Conservation (phyloP, 768 basidiomycete genomes). For the Boletus edulis region DNA sequence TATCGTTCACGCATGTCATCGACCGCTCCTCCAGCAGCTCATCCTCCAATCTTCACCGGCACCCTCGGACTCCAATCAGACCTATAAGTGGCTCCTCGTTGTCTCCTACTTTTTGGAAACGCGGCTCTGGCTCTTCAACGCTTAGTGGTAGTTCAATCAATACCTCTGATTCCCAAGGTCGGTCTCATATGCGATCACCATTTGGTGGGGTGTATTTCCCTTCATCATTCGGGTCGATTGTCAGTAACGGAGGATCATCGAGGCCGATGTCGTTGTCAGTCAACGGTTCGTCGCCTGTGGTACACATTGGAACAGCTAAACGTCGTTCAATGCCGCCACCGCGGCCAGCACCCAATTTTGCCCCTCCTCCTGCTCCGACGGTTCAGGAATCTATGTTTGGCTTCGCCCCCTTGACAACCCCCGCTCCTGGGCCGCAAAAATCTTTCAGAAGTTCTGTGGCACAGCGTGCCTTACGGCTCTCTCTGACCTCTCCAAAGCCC, state of each 20-base stretch:
- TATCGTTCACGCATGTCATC: constrained; percentile 31
- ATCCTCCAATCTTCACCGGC: constrained; percentile 35
- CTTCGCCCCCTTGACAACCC: not conserved
- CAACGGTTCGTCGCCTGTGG: constrained; percentile 10
- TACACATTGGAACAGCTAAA: constrained; percentile 34
- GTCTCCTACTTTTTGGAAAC: constrained; percentile 53
- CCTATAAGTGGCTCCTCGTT: constrained; percentile 44
- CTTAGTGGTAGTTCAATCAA: constrained; percentile 42
- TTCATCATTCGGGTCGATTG: constrained; percentile 11
- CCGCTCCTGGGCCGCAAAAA: constrained; percentile 21
- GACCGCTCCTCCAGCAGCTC: constrained; percentile 36
- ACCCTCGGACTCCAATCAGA: constrained; percentile 25
- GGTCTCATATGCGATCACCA: constrained; percentile 7
- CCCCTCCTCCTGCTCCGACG: constrained; percentile 65
- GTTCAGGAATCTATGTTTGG: constrained; percentile 15
- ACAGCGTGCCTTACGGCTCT: constrained; percentile 56
- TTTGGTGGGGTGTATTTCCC: constrained; percentile 6
- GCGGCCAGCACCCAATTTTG: constrained; percentile 67
- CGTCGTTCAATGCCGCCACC: constrained; percentile 70
- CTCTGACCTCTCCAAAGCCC: constrained; percentile 60
- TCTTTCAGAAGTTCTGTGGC: constrained; percentile 56
- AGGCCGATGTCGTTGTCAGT: constrained; percentile 24
- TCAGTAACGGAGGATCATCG: constrained; percentile 1
- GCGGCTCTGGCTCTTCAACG: constrained; percentile 49
- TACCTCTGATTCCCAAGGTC: constrained; percentile 39